phyloP scores from a whole-genome alignment of 2,329 filamentous ascomycete species.

The Aspergillus fructus region DNA sequence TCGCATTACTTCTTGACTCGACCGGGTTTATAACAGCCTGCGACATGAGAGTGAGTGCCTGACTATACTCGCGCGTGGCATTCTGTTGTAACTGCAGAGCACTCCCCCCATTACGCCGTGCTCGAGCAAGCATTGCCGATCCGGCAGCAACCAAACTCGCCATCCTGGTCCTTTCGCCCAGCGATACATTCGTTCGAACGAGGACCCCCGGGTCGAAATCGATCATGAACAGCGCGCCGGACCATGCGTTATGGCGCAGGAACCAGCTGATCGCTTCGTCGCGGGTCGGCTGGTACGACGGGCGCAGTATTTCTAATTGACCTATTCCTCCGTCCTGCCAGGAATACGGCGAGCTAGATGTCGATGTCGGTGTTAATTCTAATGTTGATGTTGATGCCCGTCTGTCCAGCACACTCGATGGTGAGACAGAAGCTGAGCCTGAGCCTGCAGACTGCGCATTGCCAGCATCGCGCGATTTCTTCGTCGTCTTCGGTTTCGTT shows the following conservation, averaged over 20 bases:
- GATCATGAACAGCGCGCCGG: conserved; percentile 25
- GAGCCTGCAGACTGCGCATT: neutral
- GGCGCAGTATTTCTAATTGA: conserved; percentile 21
- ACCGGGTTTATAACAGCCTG: conserved; percentile 30
- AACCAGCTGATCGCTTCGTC: conserved; percentile 39
- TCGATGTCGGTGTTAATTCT: neutral
- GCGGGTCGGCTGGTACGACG: conserved; percentile 24
- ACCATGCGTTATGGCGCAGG: conserved; percentile 32
- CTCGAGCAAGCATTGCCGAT: conserved; percentile 57
- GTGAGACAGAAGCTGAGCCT: neutral
- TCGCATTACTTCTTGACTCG: conserved; percentile 40
- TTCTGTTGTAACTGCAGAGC: conserved; percentile 39
- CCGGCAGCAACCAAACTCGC: conserved; percentile 59
- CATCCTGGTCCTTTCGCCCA: conserved; percentile 32
- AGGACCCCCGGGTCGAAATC: conserved; percentile 23
- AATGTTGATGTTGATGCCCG: neutral
- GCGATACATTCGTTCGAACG: conserved; percentile 13
- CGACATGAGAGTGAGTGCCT: conserved; percentile 49
- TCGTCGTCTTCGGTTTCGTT: neutral
- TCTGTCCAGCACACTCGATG: conserved; percentile 31
- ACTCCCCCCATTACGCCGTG: conserved; percentile 45
- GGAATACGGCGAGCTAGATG: neutral
- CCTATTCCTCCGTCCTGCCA: neutral
- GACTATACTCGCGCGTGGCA: conserved; percentile 54
- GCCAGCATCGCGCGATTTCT: neutral